These are phyloP conservation scores for Fusarium sp. DNA, from an alignment of 2,329 filamentous ascomycete species.

Conservation along the genomic window DNA sequence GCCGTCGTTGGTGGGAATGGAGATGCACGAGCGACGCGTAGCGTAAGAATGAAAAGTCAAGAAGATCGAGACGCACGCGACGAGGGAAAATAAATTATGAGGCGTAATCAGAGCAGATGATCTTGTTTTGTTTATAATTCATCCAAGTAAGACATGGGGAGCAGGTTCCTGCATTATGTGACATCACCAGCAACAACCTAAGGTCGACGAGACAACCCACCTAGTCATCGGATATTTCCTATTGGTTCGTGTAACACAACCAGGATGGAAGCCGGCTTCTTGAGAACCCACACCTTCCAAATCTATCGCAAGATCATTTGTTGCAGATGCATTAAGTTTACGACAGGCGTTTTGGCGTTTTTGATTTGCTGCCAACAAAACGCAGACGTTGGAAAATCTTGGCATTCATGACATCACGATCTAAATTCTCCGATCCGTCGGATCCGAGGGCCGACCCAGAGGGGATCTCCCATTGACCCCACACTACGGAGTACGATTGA, in stretches of 20 bases:
- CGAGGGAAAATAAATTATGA: constrained; percentile 2
- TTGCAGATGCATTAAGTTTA: constrained; percentile 18
- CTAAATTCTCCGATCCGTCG: constrained; percentile 14
- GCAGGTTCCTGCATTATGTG: constrained; percentile 42
- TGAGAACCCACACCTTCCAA: constrained; percentile 13
- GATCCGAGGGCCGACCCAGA: constrained; percentile 13
- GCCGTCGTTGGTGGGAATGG: background rate
- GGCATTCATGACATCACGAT: constrained; percentile 36
- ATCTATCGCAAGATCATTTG: constrained; percentile 20
- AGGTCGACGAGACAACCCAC: background rate
- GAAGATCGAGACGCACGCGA: constrained; percentile 1
- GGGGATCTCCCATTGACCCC: constrained; percentile 19
- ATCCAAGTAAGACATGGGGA: constrained; percentile 11
- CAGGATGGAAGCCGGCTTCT: constrained; percentile 31
- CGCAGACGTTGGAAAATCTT: constrained; percentile 7
- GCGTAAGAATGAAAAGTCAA: constrained; percentile 1
- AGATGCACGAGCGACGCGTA: background rate
- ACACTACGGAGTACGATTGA: constrained; percentile 11
- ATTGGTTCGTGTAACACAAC: constrained; percentile 25
- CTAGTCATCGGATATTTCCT: constrained; percentile 19
- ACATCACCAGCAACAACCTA: constrained; percentile 36
- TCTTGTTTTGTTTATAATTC: constrained; percentile 28
- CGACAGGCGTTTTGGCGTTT: background rate
- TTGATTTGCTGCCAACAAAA: constrained; percentile 7
- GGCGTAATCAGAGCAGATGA: background rate